Percentiles rank a stretch among this genome's conserved stretches.
Conservation (phyloP, 139 green algal genomes). For the Asterochloris sp. region DNA sequence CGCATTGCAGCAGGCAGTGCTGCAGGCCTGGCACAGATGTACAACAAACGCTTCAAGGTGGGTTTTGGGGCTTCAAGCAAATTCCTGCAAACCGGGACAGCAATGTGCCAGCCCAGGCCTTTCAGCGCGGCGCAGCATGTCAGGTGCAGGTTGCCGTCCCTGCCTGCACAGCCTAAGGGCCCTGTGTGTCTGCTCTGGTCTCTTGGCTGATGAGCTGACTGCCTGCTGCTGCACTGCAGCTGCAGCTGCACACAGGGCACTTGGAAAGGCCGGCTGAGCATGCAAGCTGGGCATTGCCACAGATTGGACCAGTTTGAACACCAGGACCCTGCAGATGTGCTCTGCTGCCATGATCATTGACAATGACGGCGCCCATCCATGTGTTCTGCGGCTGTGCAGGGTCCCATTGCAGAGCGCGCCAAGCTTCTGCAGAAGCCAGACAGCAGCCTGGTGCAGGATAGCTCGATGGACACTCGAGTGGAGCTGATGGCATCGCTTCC, state of each 20-base stretch:
- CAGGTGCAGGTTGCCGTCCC: neutral
- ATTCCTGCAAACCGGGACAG: neutral
- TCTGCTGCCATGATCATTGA: neutral
- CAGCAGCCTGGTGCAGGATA: neutral
- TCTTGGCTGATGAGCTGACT: too few species aligned
- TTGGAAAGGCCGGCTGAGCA: neutral
- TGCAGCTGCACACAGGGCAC: neutral
- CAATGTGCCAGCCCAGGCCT: neutral
- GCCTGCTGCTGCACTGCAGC: too few species aligned
- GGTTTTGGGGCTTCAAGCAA: neutral
- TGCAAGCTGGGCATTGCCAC: neutral
- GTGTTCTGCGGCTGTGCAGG: neutral
- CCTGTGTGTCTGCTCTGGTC: too few species aligned
- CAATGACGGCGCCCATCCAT: too few species aligned
- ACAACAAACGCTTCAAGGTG: constrained; percentile 38
- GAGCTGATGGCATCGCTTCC: neutral
- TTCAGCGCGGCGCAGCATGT: neutral
- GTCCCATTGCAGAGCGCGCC: neutral
- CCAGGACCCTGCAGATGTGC: neutral
- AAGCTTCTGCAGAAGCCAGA: constrained; percentile 1
- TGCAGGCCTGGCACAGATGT: constrained; percentile 31
- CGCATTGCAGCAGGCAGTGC: constrained; percentile 60
- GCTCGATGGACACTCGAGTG: neutral
- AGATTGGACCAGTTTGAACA: neutral
- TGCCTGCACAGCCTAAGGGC: neutral